Percentiles rank a stretch among this genome's conserved stretches.
Conservation (phyloP, 179 eudicot genomes). For the Beta corolliflora region DNA sequence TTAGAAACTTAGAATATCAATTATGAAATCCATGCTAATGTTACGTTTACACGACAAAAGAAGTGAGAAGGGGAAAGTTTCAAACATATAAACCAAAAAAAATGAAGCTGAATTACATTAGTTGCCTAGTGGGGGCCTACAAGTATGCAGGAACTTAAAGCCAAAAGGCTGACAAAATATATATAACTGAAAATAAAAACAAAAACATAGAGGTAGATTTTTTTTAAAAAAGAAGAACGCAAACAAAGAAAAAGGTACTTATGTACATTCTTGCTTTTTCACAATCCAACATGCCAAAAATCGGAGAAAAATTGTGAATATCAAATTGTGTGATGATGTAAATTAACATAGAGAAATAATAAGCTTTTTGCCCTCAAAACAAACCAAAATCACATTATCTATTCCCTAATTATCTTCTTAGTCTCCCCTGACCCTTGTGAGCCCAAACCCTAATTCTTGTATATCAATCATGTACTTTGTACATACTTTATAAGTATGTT, state of each 20-base stretch:
- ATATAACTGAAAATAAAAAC: background rate
- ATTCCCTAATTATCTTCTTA: background rate
- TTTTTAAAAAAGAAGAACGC: background rate
- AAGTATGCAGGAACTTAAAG: background rate
- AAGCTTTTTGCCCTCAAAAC: conserved; percentile 21
- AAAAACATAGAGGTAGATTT: background rate
- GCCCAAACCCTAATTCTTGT: background rate
- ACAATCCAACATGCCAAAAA: background rate
- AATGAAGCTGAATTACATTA: too few relatives aligned
- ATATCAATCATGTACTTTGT: too few relatives aligned
- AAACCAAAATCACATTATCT: conserved; percentile 18
- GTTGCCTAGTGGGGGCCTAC: too few relatives aligned
- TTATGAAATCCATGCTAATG: too few relatives aligned
- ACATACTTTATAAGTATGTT: too few relatives aligned
- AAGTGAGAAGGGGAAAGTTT: too few relatives aligned
- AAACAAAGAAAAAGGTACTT: conserved; percentile 3
- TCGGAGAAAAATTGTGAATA: background rate
- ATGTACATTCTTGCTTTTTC: conserved; percentile 4
- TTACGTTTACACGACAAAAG: too few relatives aligned
- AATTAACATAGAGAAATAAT: background rate
- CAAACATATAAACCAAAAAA: too few relatives aligned
- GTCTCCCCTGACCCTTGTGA: conserved; percentile 18
- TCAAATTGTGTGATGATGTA: too few relatives aligned
- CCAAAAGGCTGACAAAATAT: background rate
- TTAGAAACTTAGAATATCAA: too few relatives aligned